A percentile compares a stretch with the other conserved stretches of the same genome.
Evolutionary conservation across 2,329 filamentous ascomycete genomes (phyloP).

Genomic region (Talaromyces sp.): DNA sequence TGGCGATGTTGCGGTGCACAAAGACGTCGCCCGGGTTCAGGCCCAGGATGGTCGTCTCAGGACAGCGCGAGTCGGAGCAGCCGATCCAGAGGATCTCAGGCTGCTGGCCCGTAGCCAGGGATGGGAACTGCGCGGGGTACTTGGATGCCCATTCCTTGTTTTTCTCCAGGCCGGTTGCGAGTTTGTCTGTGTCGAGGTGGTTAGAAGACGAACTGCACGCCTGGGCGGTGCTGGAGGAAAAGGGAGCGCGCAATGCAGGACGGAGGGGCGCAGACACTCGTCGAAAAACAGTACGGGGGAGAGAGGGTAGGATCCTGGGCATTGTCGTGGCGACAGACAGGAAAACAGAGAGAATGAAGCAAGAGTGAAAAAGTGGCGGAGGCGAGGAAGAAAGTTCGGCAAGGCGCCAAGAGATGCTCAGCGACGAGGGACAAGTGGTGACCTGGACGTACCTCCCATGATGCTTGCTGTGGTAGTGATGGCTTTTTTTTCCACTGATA

Average conservation of each 20-base stretch:
- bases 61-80: conserved; percentile 79
- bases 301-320: not conserved
- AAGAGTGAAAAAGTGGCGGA: not conserved
- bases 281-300: not conserved
- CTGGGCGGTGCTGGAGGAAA: not conserved
- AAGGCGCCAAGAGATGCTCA: not conserved
- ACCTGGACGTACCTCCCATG: not conserved
- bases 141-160: conserved; percentile 68
- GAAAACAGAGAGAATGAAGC: not conserved
- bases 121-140: conserved; percentile 66
- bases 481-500: too few relatives aligned
- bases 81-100: conserved; percentile 70
- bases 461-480: not conserved
- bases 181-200: conserved; percentile 45
- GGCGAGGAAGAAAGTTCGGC: not conserved
- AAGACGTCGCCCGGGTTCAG: conserved; percentile 80
- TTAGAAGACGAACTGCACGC: not conserved
- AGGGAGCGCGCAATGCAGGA: not conserved
- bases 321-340: not conserved
- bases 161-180: conserved; percentile 58
- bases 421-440: not conserved
- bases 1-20: conserved; percentile 86
- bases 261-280: not conserved
- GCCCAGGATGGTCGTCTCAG: conserved; percentile 75
- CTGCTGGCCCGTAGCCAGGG: conserved; percentile 61